Evolutionary conservation across 139 green algal genomes (phyloP).

Genomic region (Tetradesmus obliquus): DNA sequence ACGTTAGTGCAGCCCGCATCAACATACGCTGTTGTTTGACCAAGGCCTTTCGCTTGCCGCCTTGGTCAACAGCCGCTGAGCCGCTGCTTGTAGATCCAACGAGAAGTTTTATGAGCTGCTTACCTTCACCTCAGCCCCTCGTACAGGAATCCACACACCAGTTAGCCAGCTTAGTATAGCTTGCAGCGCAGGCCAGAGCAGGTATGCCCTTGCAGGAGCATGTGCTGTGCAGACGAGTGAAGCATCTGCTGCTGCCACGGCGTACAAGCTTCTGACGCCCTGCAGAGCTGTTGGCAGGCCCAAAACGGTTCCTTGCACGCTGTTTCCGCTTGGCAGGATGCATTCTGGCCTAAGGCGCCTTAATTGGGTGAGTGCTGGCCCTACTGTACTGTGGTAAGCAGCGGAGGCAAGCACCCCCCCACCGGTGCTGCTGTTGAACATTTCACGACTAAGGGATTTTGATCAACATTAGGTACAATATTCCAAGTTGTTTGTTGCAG

Average conservation of each 20-base stretch:
- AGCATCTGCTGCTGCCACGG: neutral
- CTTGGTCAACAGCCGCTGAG: neutral
- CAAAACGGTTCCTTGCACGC: neutral
- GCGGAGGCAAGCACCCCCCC: neutral
- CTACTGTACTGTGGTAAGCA: neutral
- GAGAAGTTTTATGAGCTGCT: neutral
- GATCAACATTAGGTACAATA: too few species aligned
- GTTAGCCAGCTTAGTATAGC: neutral
- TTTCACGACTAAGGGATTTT: neutral
- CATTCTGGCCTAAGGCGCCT: neutral
- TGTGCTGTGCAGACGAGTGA: neutral
- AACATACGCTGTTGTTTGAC: too few species aligned
- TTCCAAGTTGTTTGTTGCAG: too few species aligned
- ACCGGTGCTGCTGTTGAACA: neutral
- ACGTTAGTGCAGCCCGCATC: too few species aligned
- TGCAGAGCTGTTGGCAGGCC: neutral
- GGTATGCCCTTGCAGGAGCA: neutral
- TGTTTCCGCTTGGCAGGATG: neutral
- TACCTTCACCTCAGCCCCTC: constrained; percentile 21
- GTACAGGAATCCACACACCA: neutral
- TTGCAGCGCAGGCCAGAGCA: constrained; percentile 25
- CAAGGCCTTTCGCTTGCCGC: neutral
- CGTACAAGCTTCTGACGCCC: neutral
- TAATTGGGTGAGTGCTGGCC: neutral
- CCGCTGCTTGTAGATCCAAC: neutral